A percentile compares a stretch with the other conserved stretches of the same genome.
Conservation (phyloP, 768 basidiomycete species). For the Russula brevipes region DNA sequence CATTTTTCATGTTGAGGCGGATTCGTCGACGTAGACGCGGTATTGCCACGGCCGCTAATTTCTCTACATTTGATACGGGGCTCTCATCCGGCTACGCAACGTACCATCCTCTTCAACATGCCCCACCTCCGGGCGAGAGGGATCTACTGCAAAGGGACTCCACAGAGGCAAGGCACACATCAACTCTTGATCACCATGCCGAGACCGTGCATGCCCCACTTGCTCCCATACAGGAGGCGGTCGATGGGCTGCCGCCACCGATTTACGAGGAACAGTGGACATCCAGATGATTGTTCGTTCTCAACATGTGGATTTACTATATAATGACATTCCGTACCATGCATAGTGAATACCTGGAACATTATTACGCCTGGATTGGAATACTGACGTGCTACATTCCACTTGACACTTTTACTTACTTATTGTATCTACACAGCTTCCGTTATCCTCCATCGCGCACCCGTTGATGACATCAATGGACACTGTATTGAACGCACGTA, state of each 20-base stretch:
- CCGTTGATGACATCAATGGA: background rate
- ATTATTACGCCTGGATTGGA: background rate
- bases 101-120: slow-evolving; percentile 13
- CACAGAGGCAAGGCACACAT: background rate
- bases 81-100: background rate
- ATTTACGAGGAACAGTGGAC: background rate
- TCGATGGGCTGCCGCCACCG: background rate
- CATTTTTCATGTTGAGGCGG: background rate
- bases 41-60: background rate
- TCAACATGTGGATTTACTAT: background rate
- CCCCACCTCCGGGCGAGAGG: slow-evolving; percentile 14
- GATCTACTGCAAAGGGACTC: slow-evolving; percentile 7
- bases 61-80: background rate
- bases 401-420: background rate
- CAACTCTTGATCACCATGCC: background rate
- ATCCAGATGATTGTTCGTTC: background rate
- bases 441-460: background rate
- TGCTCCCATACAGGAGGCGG: background rate
- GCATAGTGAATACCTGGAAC: background rate
- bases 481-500: background rate
- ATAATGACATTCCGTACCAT: background rate
- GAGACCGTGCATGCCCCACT: background rate
- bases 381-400: background rate
- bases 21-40: background rate
- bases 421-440: background rate